Conservation (phyloP, 139 green algal species). For the Monoraphidium neglectum region DNA sequence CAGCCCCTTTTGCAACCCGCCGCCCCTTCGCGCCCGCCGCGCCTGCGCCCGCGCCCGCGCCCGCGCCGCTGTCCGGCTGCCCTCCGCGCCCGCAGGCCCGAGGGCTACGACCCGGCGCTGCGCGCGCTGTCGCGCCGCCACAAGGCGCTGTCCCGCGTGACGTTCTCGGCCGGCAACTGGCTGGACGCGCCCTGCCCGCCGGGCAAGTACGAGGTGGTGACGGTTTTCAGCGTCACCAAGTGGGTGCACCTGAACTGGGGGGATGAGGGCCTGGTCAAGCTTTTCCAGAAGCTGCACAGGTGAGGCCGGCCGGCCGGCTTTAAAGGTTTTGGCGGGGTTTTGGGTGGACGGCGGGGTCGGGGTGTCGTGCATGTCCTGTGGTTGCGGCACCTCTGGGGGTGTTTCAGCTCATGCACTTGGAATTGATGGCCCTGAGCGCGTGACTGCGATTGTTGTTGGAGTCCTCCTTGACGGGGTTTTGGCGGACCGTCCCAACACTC, state of each 20-base stretch:
- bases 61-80: too few relatives aligned
- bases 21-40: too few relatives aligned
- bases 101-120: neutral
- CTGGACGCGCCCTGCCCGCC: slow-evolving; percentile 3
- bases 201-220: slow-evolving; percentile 44
- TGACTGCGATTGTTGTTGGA: too few relatives aligned
- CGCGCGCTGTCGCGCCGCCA: neutral
- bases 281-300: slow-evolving; percentile 67
- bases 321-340: neutral
- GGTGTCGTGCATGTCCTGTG: neutral
- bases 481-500: too few relatives aligned
- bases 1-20: too few relatives aligned
- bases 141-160: slow-evolving; percentile 19
- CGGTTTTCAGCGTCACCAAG: slow-evolving; percentile 88
- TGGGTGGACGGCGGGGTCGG: neutral
- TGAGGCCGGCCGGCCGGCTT: neutral
- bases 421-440: too few relatives aligned
- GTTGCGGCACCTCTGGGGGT: neutral
- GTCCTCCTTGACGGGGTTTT: too few relatives aligned
- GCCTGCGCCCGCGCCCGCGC: too few relatives aligned
- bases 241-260: slow-evolving; percentile 94
- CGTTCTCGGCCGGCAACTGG: slow-evolving; percentile 25
- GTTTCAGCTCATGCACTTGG: too few relatives aligned
- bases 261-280: slow-evolving; percentile 69
- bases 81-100: too few relatives aligned